These are phyloP conservation scores for Mallotus repandus DNA, from an alignment of 441 rosid genomes.

Conservation along the genomic window DNA sequence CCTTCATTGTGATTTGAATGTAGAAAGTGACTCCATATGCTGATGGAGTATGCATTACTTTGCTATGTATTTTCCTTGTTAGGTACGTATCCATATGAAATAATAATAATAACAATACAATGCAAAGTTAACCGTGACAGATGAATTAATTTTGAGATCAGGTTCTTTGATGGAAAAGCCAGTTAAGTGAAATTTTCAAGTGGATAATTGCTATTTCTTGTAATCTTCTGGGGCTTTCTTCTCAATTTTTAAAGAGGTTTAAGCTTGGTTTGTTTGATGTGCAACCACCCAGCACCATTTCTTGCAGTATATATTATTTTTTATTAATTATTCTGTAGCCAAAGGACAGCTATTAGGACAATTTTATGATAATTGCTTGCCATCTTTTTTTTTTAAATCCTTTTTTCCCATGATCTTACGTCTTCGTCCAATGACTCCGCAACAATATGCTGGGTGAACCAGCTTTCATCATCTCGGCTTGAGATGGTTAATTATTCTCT, in stretches of 20 bases:
- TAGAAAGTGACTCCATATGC: background rate
- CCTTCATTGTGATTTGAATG: slow-evolving; percentile 1
- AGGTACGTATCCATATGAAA: background rate
- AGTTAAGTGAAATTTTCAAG: background rate
- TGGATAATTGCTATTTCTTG: background rate
- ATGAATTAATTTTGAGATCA: background rate
- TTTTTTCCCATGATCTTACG: background rate
- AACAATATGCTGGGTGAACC: slow-evolving; percentile 8
- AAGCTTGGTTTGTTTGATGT: background rate
- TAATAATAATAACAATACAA: background rate
- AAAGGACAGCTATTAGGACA: slow-evolving; percentile 8
- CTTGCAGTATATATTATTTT: background rate
- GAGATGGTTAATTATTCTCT: background rate
- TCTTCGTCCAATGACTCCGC: background rate
- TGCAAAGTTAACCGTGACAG: background rate
- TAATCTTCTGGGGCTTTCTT: background rate
- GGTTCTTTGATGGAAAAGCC: slow-evolving; percentile 2
- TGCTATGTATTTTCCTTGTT: background rate
- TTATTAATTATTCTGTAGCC: background rate
- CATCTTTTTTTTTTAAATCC: background rate
- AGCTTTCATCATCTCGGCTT: background rate
- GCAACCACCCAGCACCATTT: background rate
- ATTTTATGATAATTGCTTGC: slow-evolving; percentile 7
- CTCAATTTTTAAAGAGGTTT: background rate
- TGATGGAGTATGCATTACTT: background rate